Conservation (phyloP, 495 filamentous ascomycete species). For the Usnea hakonensis region DNA sequence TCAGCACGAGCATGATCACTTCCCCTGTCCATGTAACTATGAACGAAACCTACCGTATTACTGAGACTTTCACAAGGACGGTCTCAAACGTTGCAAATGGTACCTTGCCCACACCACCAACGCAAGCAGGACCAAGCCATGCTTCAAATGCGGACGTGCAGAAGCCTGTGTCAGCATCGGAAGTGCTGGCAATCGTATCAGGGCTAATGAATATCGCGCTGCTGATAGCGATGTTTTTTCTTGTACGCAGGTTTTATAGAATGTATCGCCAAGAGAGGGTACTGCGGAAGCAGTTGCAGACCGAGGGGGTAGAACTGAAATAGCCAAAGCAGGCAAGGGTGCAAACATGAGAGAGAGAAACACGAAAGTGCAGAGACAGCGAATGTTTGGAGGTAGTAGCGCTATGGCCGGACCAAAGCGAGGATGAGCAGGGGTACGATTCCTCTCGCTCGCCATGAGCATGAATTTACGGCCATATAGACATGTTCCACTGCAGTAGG, state of each 20-base stretch:
- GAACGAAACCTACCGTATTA: background rate
- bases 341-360: background rate
- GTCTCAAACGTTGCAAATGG: background rate
- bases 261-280: slow-evolving; percentile 2
- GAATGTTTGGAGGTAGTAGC: background rate
- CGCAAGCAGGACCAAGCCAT: background rate
- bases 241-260: background rate
- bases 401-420: background rate
- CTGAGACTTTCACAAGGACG: background rate
- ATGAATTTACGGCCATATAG: background rate
- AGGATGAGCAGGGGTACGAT: background rate
- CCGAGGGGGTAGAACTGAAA: background rate
- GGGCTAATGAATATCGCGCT: background rate
- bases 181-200: background rate
- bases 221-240: background rate
- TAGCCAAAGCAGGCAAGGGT: background rate
- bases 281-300: slow-evolving; percentile 2
- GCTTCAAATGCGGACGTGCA: background rate
- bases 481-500: background rate
- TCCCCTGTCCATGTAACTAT: background rate
- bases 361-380: background rate
- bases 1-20: background rate
- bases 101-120: background rate
- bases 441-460: background rate
- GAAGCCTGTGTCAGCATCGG: background rate